Base-by-base conservation (phyloP, 805 yeast genomes). In the Starmerella etchellsii region DNA sequence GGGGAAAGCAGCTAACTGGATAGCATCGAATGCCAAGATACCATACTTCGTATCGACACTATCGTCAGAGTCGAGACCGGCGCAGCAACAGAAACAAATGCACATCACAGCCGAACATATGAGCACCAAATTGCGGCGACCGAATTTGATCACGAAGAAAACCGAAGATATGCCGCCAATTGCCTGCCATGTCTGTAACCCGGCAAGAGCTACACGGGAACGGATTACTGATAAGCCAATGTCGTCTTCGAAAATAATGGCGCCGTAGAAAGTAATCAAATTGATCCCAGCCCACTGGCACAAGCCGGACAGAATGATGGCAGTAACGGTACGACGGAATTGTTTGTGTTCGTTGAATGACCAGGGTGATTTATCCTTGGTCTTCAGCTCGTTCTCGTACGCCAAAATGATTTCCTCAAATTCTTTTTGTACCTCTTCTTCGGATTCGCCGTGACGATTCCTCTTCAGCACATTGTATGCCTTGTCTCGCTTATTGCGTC, bases 181-280 rank as follows among this genome's bases (percentile, higher is more conserved):
- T 7, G 48, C 46, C 30, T 56, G 70, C 50, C 66, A 69, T 3
- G 68, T 63, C 40, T 73, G 65, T 21, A 56, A 51, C 26, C 58
- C 55, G 2, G 69, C 75, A 37, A 71, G 69, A 36, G 70, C 55
- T 14, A 69, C 55, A 40, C 64, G 58, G 4, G 73, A 59, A 25
- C 58, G 53, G 28, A 64, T 52, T 2, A 70, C 58, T 7, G 60
- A 34, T 62, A 71, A 61, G 18, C 47, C 47, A 42, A 65, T 65
- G 30, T 41, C 41, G 31, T 41, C 41, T 44, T 65, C 68, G 48
- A 69, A 73, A 41, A 73, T 71, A 54, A 70, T 61, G 14, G 75
- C 74, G 1, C 78, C 76, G 48, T 73, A 74, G 53, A 71, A 73
- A 1, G 73, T 67, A 37, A 74, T 71, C 42, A 73, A 63, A 50